These are phyloP conservation scores for Kwoniella mangroviensis DNA, from an alignment of 768 basidiomycete species.

Conservation along the genomic window DNA sequence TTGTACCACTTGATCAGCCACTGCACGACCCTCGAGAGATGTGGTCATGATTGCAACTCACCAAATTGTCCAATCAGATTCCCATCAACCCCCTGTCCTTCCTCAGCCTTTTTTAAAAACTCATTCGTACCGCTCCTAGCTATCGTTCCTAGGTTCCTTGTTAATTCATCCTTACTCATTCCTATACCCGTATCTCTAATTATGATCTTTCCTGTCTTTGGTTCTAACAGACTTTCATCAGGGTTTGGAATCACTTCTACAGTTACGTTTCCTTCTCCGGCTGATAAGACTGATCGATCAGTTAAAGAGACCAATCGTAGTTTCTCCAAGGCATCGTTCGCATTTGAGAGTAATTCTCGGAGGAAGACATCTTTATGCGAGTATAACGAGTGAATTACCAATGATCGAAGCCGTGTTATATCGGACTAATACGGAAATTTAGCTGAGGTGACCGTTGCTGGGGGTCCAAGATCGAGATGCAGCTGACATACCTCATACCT, in stretches of 20 bases:
- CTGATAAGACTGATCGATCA: slow-evolving; percentile 70
- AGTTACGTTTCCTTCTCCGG: slow-evolving; percentile 78
- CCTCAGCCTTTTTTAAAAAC: slow-evolving; percentile 81
- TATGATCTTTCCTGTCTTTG: slow-evolving; percentile 69
- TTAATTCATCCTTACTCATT: slow-evolving; percentile 90
- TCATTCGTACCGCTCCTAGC: slow-evolving; percentile 96
- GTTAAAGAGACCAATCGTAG: slow-evolving; percentile 81
- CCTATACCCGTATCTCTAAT: slow-evolving; percentile 94
- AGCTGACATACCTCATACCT: slow-evolving; percentile 41
- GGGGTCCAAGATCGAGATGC: neutral
- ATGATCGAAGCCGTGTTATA: slow-evolving; percentile 86
- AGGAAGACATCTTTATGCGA: slow-evolving; percentile 61
- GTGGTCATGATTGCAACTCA: no score
- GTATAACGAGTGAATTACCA: slow-evolving; percentile 74
- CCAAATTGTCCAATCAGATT: slow-evolving; percentile 90
- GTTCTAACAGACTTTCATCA: slow-evolving; percentile 55
- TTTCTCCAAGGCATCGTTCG: slow-evolving; percentile 96
- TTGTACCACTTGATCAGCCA: neutral
- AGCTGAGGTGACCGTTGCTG: no score
- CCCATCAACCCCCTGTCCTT: slow-evolving; percentile 61
- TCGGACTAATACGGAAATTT: slow-evolving; percentile 74
- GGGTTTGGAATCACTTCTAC: slow-evolving; percentile 71
- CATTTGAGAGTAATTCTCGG: slow-evolving; percentile 66
- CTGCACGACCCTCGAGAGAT: no score
- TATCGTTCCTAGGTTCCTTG: slow-evolving; percentile 84